A percentile compares a stretch with the other conserved stretches of the same genome.
Conservation (phyloP, 1,284 basidiomycete genomes). For the Microbotryum lychnidis-dioicae region DNA sequence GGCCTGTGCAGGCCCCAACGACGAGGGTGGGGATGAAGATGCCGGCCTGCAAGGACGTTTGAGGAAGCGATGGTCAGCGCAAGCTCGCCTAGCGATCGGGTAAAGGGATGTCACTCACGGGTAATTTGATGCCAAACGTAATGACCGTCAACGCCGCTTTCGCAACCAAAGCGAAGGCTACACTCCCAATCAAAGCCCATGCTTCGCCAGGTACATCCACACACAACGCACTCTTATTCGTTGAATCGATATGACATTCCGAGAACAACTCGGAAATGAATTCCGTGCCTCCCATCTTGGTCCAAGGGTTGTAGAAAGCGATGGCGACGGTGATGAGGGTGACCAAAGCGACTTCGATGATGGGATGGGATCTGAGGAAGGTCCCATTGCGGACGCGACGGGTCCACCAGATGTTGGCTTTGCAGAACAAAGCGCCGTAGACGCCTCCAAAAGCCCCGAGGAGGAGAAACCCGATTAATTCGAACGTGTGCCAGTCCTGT, state of each 20-base stretch:
- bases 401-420: conserved; percentile 83
- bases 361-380: conserved; percentile 69
- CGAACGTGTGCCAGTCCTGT: conserved; percentile 80
- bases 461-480: conserved; percentile 71
- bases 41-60: conserved; percentile 56
- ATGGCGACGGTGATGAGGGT: conserved; percentile 58
- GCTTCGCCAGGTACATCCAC: conserved; percentile 59
- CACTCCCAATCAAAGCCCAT: conserved; percentile 55
- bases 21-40: conserved; percentile 95
- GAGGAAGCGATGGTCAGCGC: conserved; percentile 74
- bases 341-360: conserved; percentile 76
- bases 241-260: conserved; percentile 3
- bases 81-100: neutral
- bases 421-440: conserved; percentile 86
- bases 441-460: conserved; percentile 84
- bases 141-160: conserved; percentile 68
- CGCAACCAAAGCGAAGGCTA: conserved; percentile 67
- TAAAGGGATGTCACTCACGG: conserved; percentile 37
- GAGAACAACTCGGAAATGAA: conserved; percentile 53
- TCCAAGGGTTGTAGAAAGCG: conserved; percentile 82
- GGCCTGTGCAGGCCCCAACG: conserved; percentile 91
- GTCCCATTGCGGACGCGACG: conserved; percentile 69
- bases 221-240: conserved; percentile 51
- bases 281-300: conserved; percentile 89
- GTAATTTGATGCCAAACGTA: conserved; percentile 89